phyloP scores from a whole-genome alignment of 2,329 filamentous ascomycete species.

The Peltaster fructicola region DNA sequence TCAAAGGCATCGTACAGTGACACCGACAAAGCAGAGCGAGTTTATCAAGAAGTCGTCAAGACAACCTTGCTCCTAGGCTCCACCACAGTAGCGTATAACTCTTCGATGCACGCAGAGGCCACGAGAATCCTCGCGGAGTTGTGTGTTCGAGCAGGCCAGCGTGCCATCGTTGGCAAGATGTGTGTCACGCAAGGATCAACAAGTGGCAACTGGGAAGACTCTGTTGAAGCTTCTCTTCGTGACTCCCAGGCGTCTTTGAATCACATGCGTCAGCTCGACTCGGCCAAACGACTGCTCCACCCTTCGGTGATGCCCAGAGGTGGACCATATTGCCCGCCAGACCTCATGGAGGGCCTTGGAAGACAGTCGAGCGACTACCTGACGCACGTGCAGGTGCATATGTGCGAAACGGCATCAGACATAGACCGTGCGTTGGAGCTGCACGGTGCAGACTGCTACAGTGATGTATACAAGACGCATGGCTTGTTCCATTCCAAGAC shows the following conservation, averaged over 20 bases:
- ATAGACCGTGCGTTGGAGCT: slow-evolving; percentile 36
- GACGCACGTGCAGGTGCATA: slow-evolving; percentile 47
- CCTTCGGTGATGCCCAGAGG: slow-evolving; percentile 30
- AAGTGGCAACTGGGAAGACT: slow-evolving; percentile 15
- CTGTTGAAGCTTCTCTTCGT: slow-evolving; percentile 7
- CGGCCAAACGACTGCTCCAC: slow-evolving; percentile 10
- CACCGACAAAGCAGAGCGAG: slow-evolving; percentile 11
- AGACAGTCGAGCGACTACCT: slow-evolving; percentile 31
- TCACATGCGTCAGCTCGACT: slow-evolving; percentile 9
- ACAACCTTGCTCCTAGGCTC: slow-evolving; percentile 44
- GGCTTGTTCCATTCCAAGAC: slow-evolving; percentile 36
- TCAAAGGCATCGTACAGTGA: slow-evolving; percentile 43
- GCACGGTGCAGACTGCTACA: slow-evolving; percentile 41
- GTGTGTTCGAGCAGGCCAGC: slow-evolving; percentile 36
- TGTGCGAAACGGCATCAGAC: slow-evolving; percentile 47
- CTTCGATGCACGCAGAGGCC: slow-evolving; percentile 37
- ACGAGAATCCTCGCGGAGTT: slow-evolving; percentile 39
- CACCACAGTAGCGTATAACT: slow-evolving; percentile 45
- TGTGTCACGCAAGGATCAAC: slow-evolving; percentile 39
- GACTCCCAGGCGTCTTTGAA: slow-evolving; percentile 14
- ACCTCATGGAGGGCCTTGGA: slow-evolving; percentile 39
- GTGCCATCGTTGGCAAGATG: slow-evolving; percentile 44
- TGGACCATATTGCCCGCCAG: slow-evolving; percentile 40
- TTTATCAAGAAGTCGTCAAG: slow-evolving; percentile 35
- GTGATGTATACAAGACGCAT: slow-evolving; percentile 40